Percentiles rank a stretch among this genome's conserved stretches.
Conservation (phyloP, 139 green algal species). For the Zygnema circumcarinatum region DNA sequence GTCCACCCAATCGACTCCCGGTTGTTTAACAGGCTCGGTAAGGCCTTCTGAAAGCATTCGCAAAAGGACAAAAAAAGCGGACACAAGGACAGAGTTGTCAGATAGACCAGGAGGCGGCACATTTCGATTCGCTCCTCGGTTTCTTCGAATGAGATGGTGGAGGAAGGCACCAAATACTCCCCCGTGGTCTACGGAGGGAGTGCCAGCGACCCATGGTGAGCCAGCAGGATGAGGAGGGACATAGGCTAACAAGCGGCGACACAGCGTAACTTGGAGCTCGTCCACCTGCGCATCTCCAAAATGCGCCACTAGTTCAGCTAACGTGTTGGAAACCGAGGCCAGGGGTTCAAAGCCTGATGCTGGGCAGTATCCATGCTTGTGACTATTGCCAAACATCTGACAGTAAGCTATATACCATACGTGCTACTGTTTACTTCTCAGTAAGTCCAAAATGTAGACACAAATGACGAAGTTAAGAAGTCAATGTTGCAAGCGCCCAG, state of each 20-base stretch:
- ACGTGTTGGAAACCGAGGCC: too few species aligned
- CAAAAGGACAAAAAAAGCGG: slow-evolving; percentile 77
- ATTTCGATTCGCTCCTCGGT: slow-evolving; percentile 72
- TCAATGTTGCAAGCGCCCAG: too few species aligned
- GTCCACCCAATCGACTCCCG: neutral
- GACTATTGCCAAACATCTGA: too few species aligned
- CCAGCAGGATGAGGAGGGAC: neutral
- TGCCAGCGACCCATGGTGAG: neutral
- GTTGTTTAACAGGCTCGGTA: neutral
- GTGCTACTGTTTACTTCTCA: too few species aligned
- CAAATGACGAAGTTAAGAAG: too few species aligned
- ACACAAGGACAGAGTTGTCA: slow-evolving; percentile 77
- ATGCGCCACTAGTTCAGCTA: neutral
- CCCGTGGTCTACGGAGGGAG: neutral
- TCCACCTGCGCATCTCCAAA: slow-evolving; percentile 51
- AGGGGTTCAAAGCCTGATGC: too few species aligned
- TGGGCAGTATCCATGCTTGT: too few species aligned
- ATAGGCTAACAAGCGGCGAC: slow-evolving; percentile 39
- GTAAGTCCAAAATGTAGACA: too few species aligned
- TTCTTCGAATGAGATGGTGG: slow-evolving; percentile 73
- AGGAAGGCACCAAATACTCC: slow-evolving; percentile 69
- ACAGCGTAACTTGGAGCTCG: slow-evolving; percentile 53
- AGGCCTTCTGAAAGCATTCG: slow-evolving; percentile 66
- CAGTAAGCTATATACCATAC: too few species aligned
- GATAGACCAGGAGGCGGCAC: slow-evolving; percentile 78